phyloP scores from a whole-genome alignment of 129 eudicot genomes.

The Erigeron canadensis region DNA sequence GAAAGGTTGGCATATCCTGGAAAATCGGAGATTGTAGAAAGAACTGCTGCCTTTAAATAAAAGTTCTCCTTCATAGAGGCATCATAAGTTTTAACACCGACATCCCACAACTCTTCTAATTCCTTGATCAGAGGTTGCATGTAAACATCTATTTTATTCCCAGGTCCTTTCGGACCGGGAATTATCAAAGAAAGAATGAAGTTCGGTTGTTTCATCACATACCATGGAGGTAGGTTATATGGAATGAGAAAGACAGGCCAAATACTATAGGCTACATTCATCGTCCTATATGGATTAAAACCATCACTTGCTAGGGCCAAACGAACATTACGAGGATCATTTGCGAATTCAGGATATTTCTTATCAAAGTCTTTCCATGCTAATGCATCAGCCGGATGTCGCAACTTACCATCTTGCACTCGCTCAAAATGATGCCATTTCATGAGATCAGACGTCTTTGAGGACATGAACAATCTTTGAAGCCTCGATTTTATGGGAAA shows the following conservation, averaged over 20 bases:
- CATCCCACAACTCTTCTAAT: neutral
- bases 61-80: neutral
- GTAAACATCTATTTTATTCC: conserved; percentile 3
- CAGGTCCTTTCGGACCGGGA: neutral
- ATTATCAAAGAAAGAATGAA: conserved; percentile 7
- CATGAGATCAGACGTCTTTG: too few species aligned
- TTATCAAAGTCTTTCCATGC: too few species aligned
- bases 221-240: conserved; percentile 13
- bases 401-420: too few species aligned
- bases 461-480: too few species aligned
- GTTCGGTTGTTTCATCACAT: conserved; percentile 2
- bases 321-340: too few species aligned
- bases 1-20: conserved; percentile 17
- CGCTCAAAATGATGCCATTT: too few species aligned
- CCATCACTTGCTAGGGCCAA: too few species aligned
- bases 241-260: conserved; percentile 10
- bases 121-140: too few species aligned
- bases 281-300: too few species aligned
- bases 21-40: conserved; percentile 3
- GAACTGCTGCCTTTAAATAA: neutral
- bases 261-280: neutral
- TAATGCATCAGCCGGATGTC: too few species aligned
- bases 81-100: conserved; percentile 1
- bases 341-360: too few species aligned
- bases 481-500: too few species aligned